These are phyloP conservation scores for Takashimella koratensis DNA, from an alignment of 1,284 basidiomycete genomes.

Conservation along the genomic window DNA sequence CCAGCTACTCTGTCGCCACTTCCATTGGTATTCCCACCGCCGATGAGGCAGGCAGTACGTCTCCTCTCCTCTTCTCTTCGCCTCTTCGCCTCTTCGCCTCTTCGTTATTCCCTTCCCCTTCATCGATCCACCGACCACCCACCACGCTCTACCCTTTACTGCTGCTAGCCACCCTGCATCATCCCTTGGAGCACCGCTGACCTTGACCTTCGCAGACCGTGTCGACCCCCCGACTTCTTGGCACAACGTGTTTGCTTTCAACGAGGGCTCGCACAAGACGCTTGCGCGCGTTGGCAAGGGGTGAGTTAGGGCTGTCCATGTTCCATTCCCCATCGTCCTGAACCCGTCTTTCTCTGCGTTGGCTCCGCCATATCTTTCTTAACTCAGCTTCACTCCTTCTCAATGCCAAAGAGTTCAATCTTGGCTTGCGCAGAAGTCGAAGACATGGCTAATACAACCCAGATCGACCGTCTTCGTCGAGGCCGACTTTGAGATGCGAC, in stretches of 20 bases:
- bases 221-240: conserved; percentile 33
- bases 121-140: neutral
- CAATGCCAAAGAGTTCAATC: neutral
- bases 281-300: conserved; percentile 35
- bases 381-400: too few species aligned
- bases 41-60: conserved; percentile 25
- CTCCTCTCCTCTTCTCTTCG: neutral
- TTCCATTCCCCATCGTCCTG: neutral
- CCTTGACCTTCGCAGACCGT: conserved; percentile 7
- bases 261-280: conserved; percentile 28
- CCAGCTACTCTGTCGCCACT: conserved; percentile 42
- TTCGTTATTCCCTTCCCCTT: neutral
- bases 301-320: conserved; percentile 23
- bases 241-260: conserved; percentile 44
- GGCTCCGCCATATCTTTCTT: too few species aligned
- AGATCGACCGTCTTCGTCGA: conserved; percentile 44
- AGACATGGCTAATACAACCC: too few species aligned
- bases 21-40: conserved; percentile 12
- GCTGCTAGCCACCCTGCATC: neutral
- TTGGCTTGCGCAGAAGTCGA: too few species aligned
- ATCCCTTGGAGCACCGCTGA: neutral
- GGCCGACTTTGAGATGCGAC: conserved; percentile 43
- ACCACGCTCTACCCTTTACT: neutral
- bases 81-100: neutral
- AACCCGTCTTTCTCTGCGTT: neutral